phyloP scores from a whole-genome alignment of 169 alveolate species.

The Miamiensis avidus region DNA sequence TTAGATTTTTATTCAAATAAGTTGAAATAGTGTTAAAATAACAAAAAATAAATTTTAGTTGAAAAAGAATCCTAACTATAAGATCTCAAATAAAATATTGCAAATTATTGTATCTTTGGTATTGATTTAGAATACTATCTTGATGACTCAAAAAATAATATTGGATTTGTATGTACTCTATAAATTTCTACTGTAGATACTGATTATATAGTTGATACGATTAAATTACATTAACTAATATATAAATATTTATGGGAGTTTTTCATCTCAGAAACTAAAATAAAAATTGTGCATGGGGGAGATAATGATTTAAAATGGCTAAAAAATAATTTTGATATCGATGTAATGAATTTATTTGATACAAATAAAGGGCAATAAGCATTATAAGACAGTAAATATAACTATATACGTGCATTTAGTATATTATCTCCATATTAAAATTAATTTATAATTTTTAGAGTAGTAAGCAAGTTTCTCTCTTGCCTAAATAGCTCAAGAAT shows the following conservation, averaged over 20 bases:
- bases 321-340: background rate
- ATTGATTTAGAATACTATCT: constrained; percentile 16
- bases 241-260: background rate
- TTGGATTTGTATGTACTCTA: constrained; percentile 18
- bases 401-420: too few relatives aligned
- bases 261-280: background rate
- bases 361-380: constrained; percentile 10
- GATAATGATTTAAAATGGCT: constrained; percentile 26
- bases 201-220: constrained; percentile 13
- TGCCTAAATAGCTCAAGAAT: constrained; percentile 50
- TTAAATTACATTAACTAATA: background rate
- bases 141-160: constrained; percentile 2
- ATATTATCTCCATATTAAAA: too few relatives aligned
- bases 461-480: constrained; percentile 33
- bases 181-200: constrained; percentile 10
- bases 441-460: too few relatives aligned
- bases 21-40: too few relatives aligned
- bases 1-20: too few relatives aligned
- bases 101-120: constrained; percentile 17
- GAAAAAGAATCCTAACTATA: too few relatives aligned
- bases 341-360: constrained; percentile 10
- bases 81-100: too few relatives aligned
- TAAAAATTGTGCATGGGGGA: constrained; percentile 8
- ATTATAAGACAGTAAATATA: background rate
- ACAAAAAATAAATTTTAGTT: too few relatives aligned